These are phyloP conservation scores for Euphrasia confusa DNA, from an alignment of 257 asterid species.

Conservation along the genomic window DNA sequence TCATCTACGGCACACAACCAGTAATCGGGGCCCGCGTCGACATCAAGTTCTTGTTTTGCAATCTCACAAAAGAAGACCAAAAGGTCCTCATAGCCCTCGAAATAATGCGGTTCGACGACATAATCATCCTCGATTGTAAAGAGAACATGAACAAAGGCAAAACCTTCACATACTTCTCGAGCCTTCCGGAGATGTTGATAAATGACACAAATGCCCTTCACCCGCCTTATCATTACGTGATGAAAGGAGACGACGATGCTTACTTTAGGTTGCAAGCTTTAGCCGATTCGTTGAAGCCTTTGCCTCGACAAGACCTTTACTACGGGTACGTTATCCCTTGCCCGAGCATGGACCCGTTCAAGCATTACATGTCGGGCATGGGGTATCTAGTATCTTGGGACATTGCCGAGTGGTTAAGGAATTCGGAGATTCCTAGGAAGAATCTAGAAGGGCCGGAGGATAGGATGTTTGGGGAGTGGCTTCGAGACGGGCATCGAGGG, in stretches of 20 bases:
- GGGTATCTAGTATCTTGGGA: conserved; percentile 92
- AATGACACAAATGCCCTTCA: conserved; percentile 26
- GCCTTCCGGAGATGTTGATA: conserved; percentile 52
- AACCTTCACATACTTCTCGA: conserved; percentile 73
- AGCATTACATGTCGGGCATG: conserved; percentile 94
- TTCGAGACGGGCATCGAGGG: conserved; percentile 63
- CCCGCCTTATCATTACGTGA: conserved; percentile 79
- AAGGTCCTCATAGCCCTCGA: conserved; percentile 70
- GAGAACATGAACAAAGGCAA: conserved; percentile 94
- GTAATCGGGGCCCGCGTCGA: conserved; percentile 54
- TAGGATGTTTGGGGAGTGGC: conserved; percentile 71
- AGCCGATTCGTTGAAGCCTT: conserved; percentile 50
- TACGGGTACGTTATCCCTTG: conserved; percentile 89
- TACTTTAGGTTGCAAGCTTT: conserved; percentile 60
- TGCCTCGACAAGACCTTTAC: conserved; percentile 68
- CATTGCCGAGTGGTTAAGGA: conserved; percentile 72
- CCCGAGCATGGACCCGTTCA: conserved; percentile 80
- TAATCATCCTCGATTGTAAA: conserved; percentile 69
- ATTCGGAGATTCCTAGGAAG: conserved; percentile 59
- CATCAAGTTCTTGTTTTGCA: conserved; percentile 80
- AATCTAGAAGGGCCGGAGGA: conserved; percentile 78
- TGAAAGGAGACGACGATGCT: conserved; percentile 86
- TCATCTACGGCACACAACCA: conserved; percentile 74
- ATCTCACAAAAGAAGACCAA: conserved; percentile 89
- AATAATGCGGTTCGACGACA: conserved; percentile 74